A percentile compares a stretch with the other conserved stretches of the same genome.
Conservation (phyloP, 768 basidiomycete species). For the Agrocybe pediades region DNA sequence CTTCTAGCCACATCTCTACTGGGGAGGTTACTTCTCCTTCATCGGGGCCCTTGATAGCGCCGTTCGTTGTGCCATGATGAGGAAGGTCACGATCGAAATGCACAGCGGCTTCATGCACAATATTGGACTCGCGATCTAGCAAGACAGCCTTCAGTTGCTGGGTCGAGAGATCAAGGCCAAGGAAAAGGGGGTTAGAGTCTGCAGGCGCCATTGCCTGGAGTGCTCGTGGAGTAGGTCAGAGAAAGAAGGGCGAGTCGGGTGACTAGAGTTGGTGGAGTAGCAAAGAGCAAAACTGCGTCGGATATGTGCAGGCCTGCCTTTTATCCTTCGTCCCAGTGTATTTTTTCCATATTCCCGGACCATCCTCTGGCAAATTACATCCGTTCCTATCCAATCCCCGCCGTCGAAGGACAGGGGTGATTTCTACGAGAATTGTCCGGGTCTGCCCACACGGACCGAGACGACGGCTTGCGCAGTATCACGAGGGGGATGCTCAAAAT, state of each 20-base stretch:
- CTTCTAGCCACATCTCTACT: constrained; percentile 84
- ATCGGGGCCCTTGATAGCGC: constrained; percentile 63
- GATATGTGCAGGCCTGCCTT: not conserved
- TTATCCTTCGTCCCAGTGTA: not conserved
- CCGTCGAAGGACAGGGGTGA: not conserved
- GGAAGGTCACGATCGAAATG: constrained; percentile 83
- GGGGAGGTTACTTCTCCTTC: constrained; percentile 80
- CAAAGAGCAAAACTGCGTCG: not conserved
- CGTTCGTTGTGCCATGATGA: constrained; percentile 64
- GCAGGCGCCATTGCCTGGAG: not conserved
- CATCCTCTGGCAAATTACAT: not conserved
- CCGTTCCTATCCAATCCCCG: not conserved
- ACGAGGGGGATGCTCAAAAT: not conserved
- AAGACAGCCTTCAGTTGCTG: constrained; percentile 83
- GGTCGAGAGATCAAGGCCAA: constrained; percentile 86
- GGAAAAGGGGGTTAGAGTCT: constrained; percentile 43
- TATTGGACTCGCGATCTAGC: constrained; percentile 52
- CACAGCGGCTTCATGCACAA: constrained; percentile 71
- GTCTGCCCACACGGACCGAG: not conserved
- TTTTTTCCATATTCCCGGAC: not conserved
- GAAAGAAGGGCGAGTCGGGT: too few species aligned
- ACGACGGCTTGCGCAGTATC: not conserved
- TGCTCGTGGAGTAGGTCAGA: not conserved
- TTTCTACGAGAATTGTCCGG: not conserved
- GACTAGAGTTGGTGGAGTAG: not conserved